Evolutionary conservation across 352 stramenopile genomes (phyloP), one percentile per base, ranked within the genome.

Genomic region (Phytophthora citrophthora): DNA sequence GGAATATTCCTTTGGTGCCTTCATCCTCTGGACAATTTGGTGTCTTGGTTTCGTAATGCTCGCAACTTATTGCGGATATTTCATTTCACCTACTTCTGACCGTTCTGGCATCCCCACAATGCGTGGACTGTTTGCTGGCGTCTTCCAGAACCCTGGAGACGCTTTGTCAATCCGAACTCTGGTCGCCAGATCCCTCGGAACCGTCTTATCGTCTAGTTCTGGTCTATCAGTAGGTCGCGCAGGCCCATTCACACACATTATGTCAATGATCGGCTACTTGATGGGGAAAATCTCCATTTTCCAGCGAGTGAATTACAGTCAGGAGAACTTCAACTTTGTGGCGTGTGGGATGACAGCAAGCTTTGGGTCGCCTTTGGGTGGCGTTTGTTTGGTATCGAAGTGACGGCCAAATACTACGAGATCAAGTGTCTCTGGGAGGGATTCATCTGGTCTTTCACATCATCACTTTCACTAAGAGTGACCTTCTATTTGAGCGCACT

Each of bases 401-500:
- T 94, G 32, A 93, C 85, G 0, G 84, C 85, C 8, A 86, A 81
- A 36, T 91, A 89, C 52, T 95, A 93, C 54, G 82, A 91, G 58
- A 91, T 95, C 68, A 90, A 90, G 62, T 92, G 80, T 13, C 71
- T 94, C 7, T 94, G 86, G 86, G 84, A 93, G 63, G 81, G 84
- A 13, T 82, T 93, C 24, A 94, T 94, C 56, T 84, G 81, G 56
- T 91, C 86, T 94, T 89, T 60, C 83, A 86, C 32, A 77, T 93
- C 51, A 83, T 93, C 43, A 89, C 74, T 2, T 91, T 91, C 34
- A 70, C 91, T 24, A 84, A 90, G 41, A 80, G 74, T 23, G 81
- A 93, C 23, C 72, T 87, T 36, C 71, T 94, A 9, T 94, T 94
- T 38, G 81, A 90, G 41, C 84, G 83, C 49, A 94, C 86, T 4